These are phyloP conservation scores for Fusarium brevicatenulatum DNA, from an alignment of 2,329 filamentous ascomycete species.

Conservation along the genomic window DNA sequence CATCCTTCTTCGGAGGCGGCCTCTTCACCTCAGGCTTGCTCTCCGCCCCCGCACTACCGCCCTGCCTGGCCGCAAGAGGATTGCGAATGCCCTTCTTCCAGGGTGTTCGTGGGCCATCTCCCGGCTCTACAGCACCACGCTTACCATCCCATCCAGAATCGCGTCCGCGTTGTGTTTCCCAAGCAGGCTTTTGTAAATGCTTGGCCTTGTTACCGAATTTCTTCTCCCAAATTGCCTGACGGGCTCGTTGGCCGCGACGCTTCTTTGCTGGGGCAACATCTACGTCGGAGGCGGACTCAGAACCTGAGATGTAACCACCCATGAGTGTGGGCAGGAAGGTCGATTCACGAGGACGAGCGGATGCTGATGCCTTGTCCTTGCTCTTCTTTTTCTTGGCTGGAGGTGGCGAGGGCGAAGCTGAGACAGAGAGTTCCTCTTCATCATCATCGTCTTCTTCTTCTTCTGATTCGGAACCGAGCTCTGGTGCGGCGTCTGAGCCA, in stretches of 20 bases:
- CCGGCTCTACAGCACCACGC: conserved; percentile 62
- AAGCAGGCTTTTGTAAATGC: conserved; percentile 62
- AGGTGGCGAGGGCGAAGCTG: conserved; percentile 49
- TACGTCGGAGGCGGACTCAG: conserved; percentile 74
- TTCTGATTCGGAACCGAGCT: conserved; percentile 43
- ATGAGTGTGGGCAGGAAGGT: conserved; percentile 80
- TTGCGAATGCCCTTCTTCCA: conserved; percentile 65
- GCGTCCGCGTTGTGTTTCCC: conserved; percentile 47
- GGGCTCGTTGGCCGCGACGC: conserved; percentile 82
- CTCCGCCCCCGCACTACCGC: not conserved
- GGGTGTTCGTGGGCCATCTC: conserved; percentile 53
- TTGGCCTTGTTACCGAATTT: conserved; percentile 79
- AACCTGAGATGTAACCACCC: conserved; percentile 82
- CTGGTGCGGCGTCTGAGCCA: conserved; percentile 48
- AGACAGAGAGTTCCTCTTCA: conserved; percentile 39
- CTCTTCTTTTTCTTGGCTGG: conserved; percentile 50
- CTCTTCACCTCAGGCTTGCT: conserved; percentile 25
- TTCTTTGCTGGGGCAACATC: conserved; percentile 72
- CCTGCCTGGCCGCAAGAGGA: conserved; percentile 42
- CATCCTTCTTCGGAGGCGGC: conserved; percentile 53
- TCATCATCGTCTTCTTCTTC: conserved; percentile 8
- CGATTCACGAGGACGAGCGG: conserved; percentile 52
- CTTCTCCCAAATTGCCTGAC: conserved; percentile 82
- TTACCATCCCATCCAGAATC: conserved; percentile 68
- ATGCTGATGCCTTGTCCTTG: conserved; percentile 29